Percentiles rank a stretch among this genome's conserved stretches.
Conservation (phyloP, 2,329 filamentous ascomycete species). For the Cladobotryum protrusum region DNA sequence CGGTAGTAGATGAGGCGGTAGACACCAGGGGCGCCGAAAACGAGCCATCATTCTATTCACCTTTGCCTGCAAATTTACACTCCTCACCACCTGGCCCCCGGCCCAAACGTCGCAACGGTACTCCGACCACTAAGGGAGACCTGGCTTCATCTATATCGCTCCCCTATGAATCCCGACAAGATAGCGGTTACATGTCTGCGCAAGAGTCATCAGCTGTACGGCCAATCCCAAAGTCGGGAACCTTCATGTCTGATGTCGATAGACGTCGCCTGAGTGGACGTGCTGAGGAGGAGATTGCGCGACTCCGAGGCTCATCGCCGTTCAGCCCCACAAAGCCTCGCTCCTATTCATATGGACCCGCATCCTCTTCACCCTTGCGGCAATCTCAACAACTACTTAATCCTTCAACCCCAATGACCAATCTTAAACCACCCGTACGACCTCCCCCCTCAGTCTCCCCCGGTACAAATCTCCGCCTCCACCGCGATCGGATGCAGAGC, state of each 20-base stretch:
- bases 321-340: constrained; percentile 78
- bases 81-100: constrained; percentile 82
- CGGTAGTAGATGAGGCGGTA: constrained; percentile 43
- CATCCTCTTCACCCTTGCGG: constrained; percentile 65
- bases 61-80: constrained; percentile 64
- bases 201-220: constrained; percentile 85
- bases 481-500: constrained; percentile 74
- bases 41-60: constrained; percentile 57
- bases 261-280: constrained; percentile 78
- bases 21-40: constrained; percentile 37
- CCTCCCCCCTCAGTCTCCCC: constrained; percentile 75
- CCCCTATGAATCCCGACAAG: constrained; percentile 65
- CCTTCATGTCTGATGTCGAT: constrained; percentile 73
- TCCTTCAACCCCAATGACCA: constrained; percentile 79
- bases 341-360: constrained; percentile 45
- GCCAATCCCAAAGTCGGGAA: constrained; percentile 55
- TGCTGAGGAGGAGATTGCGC: constrained; percentile 92
- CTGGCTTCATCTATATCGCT: constrained; percentile 23
- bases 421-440: constrained; percentile 58
- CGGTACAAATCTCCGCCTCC: constrained; percentile 83
- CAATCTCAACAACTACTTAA: constrained; percentile 53
- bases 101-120: constrained; percentile 57
- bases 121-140: constrained; percentile 40
- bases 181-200: constrained; percentile 96
- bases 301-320: constrained; percentile 84